Evolutionary conservation across 1,284 basidiomycete genomes (phyloP), one percentile per base, ranked within the genome.

Genomic region (Puccinia sorghi): DNA sequence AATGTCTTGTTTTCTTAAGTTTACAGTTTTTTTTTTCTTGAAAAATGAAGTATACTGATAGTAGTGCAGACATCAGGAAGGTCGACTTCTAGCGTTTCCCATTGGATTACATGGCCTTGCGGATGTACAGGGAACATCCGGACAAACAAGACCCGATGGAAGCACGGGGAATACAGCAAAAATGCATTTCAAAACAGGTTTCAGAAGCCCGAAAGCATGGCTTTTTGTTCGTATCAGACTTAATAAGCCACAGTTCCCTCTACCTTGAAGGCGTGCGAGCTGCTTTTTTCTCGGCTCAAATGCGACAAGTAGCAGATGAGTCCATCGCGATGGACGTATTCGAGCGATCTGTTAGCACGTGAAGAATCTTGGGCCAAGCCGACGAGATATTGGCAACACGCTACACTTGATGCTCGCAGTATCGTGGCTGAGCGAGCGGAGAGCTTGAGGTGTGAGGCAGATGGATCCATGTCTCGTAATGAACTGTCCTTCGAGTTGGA

Each of bases 381-480:
- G 61, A 75, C 67, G 2, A 75, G 39, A 32, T 50, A 64, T 43
- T 75, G 46, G 25, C 63, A 67, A 64, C 73, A 75, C 7, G 73
- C 63, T 52, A 75, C 48, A 50, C 73, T 75, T 22, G 73, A 50
- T n/a, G 73, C 73, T 32, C 73, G 46, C 15, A 75, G 52, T 22
- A 67, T 75, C 67, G 73, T 75, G 22, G 73, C 59, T 32, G 73
- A 61, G 17, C 73, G 52, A 22, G 63, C 39, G 12, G 73, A 75
- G 67, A 75, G 25, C 61, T 64, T 67, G 11, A 67, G 27, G 4
- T 22, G 22, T 27, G 63, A 75, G 25, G 46, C 37, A 27, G 61
- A 67, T 13, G 25, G 9, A 25, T 52, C 41, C 13, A 64, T 52
- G 15, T 52, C 56, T 66, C 48, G 46, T 56, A 64, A 52, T 22